Percentiles rank a stretch among this genome's conserved stretches.
Conservation (phyloP, 2,329 filamentous ascomycete genomes). For the Cercospora beticola region DNA sequence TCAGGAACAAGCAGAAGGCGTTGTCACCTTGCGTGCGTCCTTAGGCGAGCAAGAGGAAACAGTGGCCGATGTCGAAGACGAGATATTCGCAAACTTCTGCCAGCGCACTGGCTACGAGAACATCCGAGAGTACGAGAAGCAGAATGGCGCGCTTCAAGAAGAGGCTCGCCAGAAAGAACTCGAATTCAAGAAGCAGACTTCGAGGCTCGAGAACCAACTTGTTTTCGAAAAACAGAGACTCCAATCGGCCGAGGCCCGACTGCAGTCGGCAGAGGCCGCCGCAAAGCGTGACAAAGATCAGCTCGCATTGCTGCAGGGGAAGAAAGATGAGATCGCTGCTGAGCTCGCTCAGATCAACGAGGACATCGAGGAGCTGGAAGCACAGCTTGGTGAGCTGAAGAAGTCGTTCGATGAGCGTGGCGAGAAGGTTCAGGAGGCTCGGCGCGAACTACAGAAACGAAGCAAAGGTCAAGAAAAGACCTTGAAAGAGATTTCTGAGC, state of each 20-base stretch:
- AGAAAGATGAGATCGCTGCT: constrained; percentile 73
- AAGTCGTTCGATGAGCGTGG: constrained; percentile 66
- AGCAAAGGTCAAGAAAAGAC: constrained; percentile 78
- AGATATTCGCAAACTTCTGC: constrained; percentile 84
- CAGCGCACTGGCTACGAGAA: constrained; percentile 80
- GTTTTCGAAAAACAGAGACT: constrained; percentile 70
- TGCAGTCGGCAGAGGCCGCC: constrained; percentile 66
- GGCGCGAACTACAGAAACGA: constrained; percentile 76
- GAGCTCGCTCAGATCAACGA: constrained; percentile 70
- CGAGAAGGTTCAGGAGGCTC: constrained; percentile 74
- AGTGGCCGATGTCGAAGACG: constrained; percentile 80
- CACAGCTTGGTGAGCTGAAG: constrained; percentile 68
- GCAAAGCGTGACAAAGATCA: constrained; percentile 66
- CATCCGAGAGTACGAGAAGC: constrained; percentile 89
- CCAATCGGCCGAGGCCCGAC: constrained; percentile 65
- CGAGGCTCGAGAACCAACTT: constrained; percentile 60
- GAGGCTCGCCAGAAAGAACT: constrained; percentile 84
- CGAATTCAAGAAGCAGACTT: constrained; percentile 78
- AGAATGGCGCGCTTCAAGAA: constrained; percentile 88
- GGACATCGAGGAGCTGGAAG: constrained; percentile 72
- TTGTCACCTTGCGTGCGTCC: constrained; percentile 61
- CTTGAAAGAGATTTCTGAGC: constrained; percentile 69
- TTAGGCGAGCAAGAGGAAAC: constrained; percentile 60
- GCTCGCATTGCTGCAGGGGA: constrained; percentile 66
- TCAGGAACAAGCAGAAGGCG: constrained; percentile 65